Percentiles rank a stretch among this genome's conserved stretches.
phyloP scores from a whole-genome alignment of 768 basidiomycete species.

The Suillus occidentalis region DNA sequence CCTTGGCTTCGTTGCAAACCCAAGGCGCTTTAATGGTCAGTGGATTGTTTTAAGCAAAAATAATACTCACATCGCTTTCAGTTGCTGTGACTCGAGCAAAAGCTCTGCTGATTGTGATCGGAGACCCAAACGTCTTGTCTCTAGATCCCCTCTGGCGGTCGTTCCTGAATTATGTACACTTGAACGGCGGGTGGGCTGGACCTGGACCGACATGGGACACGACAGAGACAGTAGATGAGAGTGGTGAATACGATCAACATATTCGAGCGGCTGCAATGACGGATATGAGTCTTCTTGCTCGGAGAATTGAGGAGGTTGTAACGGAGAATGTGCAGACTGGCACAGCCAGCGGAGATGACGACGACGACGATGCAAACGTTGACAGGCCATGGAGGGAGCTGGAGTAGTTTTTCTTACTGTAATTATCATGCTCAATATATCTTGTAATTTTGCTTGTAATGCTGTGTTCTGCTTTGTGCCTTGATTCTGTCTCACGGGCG shows the following conservation, averaged over 20 bases:
- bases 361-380: slow-evolving; percentile 31
- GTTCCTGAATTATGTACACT: slow-evolving; percentile 59
- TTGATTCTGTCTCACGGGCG: background rate
- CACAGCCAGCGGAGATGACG: slow-evolving; percentile 12
- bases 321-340: slow-evolving; percentile 16
- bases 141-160: slow-evolving; percentile 63
- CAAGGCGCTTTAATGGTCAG: slow-evolving; percentile 41
- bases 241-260: slow-evolving; percentile 41
- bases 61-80: slow-evolving; percentile 19
- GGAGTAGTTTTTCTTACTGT: slow-evolving; percentile 26
- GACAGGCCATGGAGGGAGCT: slow-evolving; percentile 44
- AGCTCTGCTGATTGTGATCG: slow-evolving; percentile 58
- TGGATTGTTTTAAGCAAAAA: background rate
- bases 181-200: slow-evolving; percentile 50
- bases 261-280: slow-evolving; percentile 32
- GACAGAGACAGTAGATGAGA: slow-evolving; percentile 32
- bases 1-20: slow-evolving; percentile 37
- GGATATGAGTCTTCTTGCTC: slow-evolving; percentile 46
- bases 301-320: slow-evolving; percentile 35
- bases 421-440: background rate
- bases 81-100: slow-evolving; percentile 65
- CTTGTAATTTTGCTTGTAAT: background rate
- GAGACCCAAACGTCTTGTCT: slow-evolving; percentile 56
- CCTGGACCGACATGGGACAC: slow-evolving; percentile 14
- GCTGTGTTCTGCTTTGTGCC: background rate